Conservation (phyloP, 805 yeast genomes). For the Hanseniaspora singularis region DNA sequence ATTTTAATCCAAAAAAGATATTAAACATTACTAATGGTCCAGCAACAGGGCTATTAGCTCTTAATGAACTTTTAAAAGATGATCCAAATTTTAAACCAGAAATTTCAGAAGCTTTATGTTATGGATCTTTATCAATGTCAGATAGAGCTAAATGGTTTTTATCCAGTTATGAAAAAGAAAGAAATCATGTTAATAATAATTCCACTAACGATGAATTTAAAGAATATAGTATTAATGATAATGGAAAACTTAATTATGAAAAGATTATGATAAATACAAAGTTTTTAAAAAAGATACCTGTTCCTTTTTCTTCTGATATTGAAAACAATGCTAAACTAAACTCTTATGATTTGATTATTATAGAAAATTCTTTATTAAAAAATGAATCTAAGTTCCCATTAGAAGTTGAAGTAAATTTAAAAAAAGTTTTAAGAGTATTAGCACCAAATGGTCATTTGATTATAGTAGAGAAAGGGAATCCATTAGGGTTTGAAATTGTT, state of each 20-base stretch:
- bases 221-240: conserved; percentile 27
- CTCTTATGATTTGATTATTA: conserved; percentile 70
- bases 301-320: conserved; percentile 13
- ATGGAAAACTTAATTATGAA: conserved; percentile 47
- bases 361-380: conserved; percentile 63
- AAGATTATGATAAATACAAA: conserved; percentile 43
- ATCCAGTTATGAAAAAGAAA: conserved; percentile 45
- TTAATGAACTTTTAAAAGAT: conserved; percentile 56
- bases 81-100: conserved; percentile 50
- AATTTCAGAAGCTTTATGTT: conserved; percentile 57
- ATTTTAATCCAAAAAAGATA: conserved; percentile 52
- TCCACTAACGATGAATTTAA: too few species aligned
- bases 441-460: conserved; percentile 73
- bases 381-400: conserved; percentile 51
- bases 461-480: conserved; percentile 77
- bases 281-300: conserved; percentile 43
- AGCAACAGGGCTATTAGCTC: conserved; percentile 77
- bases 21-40: conserved; percentile 86
- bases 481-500: conserved; percentile 74
- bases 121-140: conserved; percentile 64
- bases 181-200: conserved; percentile 31
- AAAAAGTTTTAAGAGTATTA: conserved; percentile 46
- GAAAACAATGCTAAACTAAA: conserved; percentile 22
- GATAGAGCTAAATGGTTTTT: conserved; percentile 66
- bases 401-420: conserved; percentile 58